Percentiles rank a stretch among this genome's conserved stretches.
phyloP scores from a whole-genome alignment of 306 rosid species.

The Lotus japonicus region DNA sequence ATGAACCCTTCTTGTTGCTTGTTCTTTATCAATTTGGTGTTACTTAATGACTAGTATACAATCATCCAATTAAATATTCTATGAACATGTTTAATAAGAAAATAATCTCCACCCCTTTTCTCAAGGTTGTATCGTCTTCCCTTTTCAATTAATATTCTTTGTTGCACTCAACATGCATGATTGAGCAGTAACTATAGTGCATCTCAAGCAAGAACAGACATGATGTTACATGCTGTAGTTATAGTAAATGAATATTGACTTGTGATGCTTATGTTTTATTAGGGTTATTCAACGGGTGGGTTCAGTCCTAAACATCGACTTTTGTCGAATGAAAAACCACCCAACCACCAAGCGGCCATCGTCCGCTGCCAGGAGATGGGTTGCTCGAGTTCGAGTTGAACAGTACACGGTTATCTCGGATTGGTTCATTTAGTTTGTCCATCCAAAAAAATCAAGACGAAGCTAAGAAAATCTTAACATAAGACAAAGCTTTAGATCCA shows the following conservation, averaged over 20 bases:
- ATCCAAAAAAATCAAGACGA: no score
- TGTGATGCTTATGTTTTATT: conserved; percentile 22
- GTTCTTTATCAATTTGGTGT: background rate
- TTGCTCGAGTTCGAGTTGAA: no score
- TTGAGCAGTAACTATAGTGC: conserved; percentile 22
- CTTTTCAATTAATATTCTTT: background rate
- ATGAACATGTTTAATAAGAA: background rate
- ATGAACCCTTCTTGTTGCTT: conserved; percentile 10
- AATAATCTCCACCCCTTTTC: background rate
- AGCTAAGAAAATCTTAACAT: no score
- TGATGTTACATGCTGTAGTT: conserved; percentile 25
- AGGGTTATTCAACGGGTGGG: no score
- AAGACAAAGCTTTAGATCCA: no score
- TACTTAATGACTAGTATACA: background rate
- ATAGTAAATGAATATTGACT: conserved; percentile 24
- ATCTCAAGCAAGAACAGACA: conserved; percentile 39
- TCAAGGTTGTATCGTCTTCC: background rate
- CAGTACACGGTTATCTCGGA: no score
- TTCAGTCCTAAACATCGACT: no score
- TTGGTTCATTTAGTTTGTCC: no score
- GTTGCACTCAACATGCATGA: background rate
- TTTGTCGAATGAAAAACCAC: no score
- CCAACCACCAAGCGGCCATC: no score
- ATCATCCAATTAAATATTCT: background rate
- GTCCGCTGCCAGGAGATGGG: no score